Evolutionary conservation across 176 grass and related monocot genomes (phyloP).

Genomic region (Zizania latifolia): DNA sequence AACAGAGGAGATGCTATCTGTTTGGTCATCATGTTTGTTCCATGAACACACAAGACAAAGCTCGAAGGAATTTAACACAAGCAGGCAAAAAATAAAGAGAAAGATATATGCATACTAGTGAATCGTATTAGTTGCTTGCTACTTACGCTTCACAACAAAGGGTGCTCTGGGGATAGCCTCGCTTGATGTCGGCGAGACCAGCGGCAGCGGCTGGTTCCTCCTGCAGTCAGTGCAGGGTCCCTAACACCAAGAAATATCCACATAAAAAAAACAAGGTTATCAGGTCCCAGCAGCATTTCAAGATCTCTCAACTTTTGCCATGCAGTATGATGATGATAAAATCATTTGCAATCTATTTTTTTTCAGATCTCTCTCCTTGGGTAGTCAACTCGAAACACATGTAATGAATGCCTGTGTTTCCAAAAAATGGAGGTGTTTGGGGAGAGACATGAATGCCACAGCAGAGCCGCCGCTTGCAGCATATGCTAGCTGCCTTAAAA

Average conservation of each 20-base stretch:
- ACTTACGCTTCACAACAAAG: conserved; percentile 93
- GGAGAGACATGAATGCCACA: conserved; percentile 30
- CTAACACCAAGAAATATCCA: conserved; percentile 44
- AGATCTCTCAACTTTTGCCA: conserved; percentile 3
- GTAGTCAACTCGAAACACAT: background rate
- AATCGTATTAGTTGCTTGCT: background rate
- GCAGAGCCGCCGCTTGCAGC: conserved; percentile 27
- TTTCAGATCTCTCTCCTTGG: conserved; percentile 11
- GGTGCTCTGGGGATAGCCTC: conserved; percentile 49
- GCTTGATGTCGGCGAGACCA: conserved; percentile 40
- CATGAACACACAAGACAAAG: background rate
- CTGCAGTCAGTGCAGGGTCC: conserved; percentile 70
- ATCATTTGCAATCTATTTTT: conserved; percentile 1
- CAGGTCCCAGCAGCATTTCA: background rate
- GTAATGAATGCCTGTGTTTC: conserved; percentile 12
- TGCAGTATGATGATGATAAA: background rate
- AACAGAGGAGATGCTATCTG: background rate
- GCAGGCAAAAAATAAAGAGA: background rate
- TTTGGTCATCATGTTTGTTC: background rate
- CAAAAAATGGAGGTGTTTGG: background rate
- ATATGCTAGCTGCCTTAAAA: conserved; percentile 27
- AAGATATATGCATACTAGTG: background rate
- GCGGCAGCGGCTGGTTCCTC: conserved; percentile 53
- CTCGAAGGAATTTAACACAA: background rate
- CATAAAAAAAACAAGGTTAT: conserved; percentile 12